Evolutionary conservation across 306 rosid species (phyloP).

Genomic region (Urtica urens): DNA sequence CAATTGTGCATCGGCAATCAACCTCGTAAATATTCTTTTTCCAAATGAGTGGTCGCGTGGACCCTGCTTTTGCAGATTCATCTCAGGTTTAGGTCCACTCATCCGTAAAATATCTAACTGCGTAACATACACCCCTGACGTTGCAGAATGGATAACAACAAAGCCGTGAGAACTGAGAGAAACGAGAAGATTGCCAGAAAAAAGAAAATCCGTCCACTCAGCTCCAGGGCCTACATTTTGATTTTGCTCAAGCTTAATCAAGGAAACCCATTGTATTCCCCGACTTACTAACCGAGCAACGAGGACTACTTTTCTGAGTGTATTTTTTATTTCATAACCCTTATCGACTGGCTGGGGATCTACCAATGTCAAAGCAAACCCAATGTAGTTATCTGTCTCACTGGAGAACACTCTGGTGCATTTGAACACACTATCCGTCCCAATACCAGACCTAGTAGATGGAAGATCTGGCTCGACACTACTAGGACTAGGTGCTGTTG

Average conservation of each 20-base stretch:
- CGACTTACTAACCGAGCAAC: conserved; percentile 44
- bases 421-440: conserved; percentile 37
- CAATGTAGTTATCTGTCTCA: conserved; percentile 53
- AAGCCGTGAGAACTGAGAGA: conserved; percentile 69
- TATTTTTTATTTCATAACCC: conserved; percentile 29
- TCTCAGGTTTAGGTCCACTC: conserved; percentile 34
- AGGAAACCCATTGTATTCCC: conserved; percentile 76
- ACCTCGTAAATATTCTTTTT: conserved; percentile 51
- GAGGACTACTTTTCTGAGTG: conserved; percentile 44
- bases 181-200: conserved; percentile 65
- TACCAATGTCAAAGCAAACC: conserved; percentile 45
- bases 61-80: conserved; percentile 24
- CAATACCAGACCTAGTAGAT: conserved; percentile 46
- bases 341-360: conserved; percentile 21
- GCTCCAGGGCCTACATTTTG: conserved; percentile 23
- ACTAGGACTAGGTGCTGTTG: conserved; percentile 20
- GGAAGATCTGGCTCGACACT: conserved; percentile 32
- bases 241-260: conserved; percentile 59
- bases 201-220: conserved; percentile 68
- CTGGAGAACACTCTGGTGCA: conserved; percentile 74
- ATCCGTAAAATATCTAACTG: conserved; percentile 45
- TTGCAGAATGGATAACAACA: conserved; percentile 49
- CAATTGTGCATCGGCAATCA: conserved; percentile 60
- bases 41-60: conserved; percentile 19
- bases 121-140: conserved; percentile 63